Evolutionary conservation across 116 monocot species (phyloP), one percentile per base, ranked within the genome.

Genomic region (Zostera marina): DNA sequence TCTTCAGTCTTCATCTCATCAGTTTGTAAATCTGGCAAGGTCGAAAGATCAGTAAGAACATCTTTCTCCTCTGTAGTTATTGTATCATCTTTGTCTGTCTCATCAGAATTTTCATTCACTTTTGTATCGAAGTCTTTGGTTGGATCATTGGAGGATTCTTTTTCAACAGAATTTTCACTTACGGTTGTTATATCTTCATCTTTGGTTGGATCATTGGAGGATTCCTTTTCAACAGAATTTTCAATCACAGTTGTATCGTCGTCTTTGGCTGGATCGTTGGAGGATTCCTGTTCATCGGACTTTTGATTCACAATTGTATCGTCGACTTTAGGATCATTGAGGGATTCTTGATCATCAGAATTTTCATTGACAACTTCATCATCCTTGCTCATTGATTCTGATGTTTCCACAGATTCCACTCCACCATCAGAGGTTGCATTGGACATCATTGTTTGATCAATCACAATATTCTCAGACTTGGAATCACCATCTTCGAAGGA

Each of bases 1-100:
- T 58, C 63, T 41, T 54, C 69, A 54, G 20, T 9, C 53, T 20
- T 25, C 8, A 20, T 21, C 13, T 62, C 63, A 22, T 4, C 45
- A 32, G 32, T 32, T 44, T 60, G 52, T 14, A 25, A 47, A 8
- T 69, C 65, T 19, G 75, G 65, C 59, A 75, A 56, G 14, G 64
- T 74, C 6, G 68, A 68, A 20, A 74, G 74, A 44, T 68, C 70
- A 22, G 55, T 56, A 8, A 45, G 65, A 10, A 70, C 65, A 16
- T 66, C 75, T n/a, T 48, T 60, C 54, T 70, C 75, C 60, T 70
- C 70, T 15, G 55, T 61, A 60, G 59, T 58, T 5, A 68, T 13
- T 14, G 19, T 13, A 58, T 61, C 59, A n/a, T 11, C 53, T 14
- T 56, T 66, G 17, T 47, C 9, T 9, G 25, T 51, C 13, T 58